Base-by-base conservation (phyloP, 108 stramenopile species). In the Hondaea fermentalgiana region DNA sequence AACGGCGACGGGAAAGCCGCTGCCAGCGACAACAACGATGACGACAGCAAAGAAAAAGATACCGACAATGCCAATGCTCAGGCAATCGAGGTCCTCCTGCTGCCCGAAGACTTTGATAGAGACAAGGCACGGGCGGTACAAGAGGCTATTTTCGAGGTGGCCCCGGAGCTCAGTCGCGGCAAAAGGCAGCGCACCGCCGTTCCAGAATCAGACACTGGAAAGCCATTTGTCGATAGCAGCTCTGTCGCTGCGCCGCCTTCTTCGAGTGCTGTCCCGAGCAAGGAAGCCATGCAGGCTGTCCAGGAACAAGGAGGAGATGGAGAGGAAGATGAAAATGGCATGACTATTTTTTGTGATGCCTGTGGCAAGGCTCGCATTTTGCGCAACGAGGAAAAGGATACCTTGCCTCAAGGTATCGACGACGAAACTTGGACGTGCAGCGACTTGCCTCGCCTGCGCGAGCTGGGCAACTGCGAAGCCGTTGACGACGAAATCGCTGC, bases 301-400 rank as follows among this genome's bases (percentile, higher is more conserved):
- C 35, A 35, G 72, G 35, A 72, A 42, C 28, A 25, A 19, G 72
- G 21, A 29, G 19, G 23, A 2, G 29, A 23, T 25, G 72, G 51
- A 6, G 76, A 8, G 51, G 76, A 83, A 6, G 45, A 47, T 53
- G 51, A 53, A 12, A 45, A 53, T 12, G 51, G 76, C 6, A 8
- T 83, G 6, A 83, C 76, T 6, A 83, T 83, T 12, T 53, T 83
- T 3, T 83, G 76, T 23, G 76, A 83, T 35, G 76, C 76, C 44
- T 83, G 76, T 35, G 49, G 51, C n/a, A 83, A 83, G 76, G 76
- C 76, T 12, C 45, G 76, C n/a, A 83, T 83, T 53, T 23, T 83
- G 6, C 44, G 16, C 16, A 23, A 53, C 14, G 17, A 47, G 19
- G 76, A 83, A 45, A 43, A 83, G 49, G 4, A 47, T 43, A 53